Conservation (phyloP, 2,329 filamentous ascomycete genomes). For the Rutstroemia sp. region DNA sequence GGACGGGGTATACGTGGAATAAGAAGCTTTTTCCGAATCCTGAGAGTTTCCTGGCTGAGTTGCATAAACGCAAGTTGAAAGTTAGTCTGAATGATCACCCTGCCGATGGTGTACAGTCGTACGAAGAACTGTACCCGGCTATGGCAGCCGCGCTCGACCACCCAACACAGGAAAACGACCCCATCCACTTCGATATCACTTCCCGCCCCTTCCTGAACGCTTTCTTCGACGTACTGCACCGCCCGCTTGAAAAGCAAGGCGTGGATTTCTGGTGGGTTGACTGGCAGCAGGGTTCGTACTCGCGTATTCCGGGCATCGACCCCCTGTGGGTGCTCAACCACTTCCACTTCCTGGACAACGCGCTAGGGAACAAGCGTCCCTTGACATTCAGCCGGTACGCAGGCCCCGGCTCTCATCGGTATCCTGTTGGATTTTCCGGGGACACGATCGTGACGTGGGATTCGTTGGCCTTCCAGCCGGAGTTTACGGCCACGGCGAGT, state of each 20-base stretch:
- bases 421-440: conserved; percentile 47
- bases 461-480: conserved; percentile 54
- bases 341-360: conserved; percentile 47
- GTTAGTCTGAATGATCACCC: not conserved
- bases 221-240: conserved; percentile 44
- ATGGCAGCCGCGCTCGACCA: not conserved
- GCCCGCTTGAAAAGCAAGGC: conserved; percentile 46
- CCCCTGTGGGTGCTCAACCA: conserved; percentile 60
- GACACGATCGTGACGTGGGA: conserved; percentile 54
- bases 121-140: not conserved
- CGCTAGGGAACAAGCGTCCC: not conserved
- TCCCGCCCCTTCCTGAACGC: not conserved
- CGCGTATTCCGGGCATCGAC: conserved; percentile 49
- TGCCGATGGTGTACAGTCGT: not conserved
- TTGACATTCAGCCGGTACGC: not conserved
- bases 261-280: conserved; percentile 63
- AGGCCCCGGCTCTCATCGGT: not conserved
- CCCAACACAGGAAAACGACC: not conserved
- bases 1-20: not conserved
- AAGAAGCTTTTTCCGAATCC: not conserved
- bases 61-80: not conserved
- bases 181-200: not conserved
- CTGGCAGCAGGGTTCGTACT: conserved; percentile 55
- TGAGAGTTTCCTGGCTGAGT: not conserved
- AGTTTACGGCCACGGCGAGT: conserved; percentile 58